A percentile compares a stretch with the other conserved stretches of the same genome.
Evolutionary conservation across 257 asterid genomes (phyloP).

Genomic region (Solanum verrucosum): DNA sequence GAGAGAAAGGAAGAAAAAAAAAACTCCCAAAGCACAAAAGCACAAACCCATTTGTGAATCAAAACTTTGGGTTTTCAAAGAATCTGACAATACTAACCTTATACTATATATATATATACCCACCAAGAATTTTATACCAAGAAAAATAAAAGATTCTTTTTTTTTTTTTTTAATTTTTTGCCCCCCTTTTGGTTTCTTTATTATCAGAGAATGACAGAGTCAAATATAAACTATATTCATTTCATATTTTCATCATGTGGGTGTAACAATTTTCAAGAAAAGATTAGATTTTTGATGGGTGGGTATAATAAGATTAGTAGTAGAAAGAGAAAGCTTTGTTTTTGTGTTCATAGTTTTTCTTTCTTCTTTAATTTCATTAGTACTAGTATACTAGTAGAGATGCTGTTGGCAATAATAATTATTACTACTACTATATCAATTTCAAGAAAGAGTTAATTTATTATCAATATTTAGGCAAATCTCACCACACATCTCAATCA

Average conservation of each 20-base stretch:
- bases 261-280: neutral
- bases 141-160: constrained; percentile 9
- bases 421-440: neutral
- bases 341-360: neutral
- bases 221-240: neutral
- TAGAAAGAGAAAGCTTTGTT: neutral
- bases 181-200: neutral
- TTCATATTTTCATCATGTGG: constrained; percentile 1
- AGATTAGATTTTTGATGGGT: constrained; percentile 12
- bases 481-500: constrained; percentile 12
- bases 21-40: constrained; percentile 18
- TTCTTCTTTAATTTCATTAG: neutral
- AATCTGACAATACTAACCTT: constrained; percentile 17
- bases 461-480: neutral
- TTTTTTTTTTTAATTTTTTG: neutral
- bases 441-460: constrained; percentile 2
- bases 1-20: neutral
- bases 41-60: constrained; percentile 39
- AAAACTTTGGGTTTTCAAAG: constrained; percentile 29
- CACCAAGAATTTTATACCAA: constrained; percentile 24
- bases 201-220: neutral
- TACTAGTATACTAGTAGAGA: neutral
- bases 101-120: constrained; percentile 11
- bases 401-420: neutral
- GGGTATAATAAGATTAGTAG: neutral